Conservation (phyloP, 345 rosid genomes). For the Camelina sativa region DNA sequence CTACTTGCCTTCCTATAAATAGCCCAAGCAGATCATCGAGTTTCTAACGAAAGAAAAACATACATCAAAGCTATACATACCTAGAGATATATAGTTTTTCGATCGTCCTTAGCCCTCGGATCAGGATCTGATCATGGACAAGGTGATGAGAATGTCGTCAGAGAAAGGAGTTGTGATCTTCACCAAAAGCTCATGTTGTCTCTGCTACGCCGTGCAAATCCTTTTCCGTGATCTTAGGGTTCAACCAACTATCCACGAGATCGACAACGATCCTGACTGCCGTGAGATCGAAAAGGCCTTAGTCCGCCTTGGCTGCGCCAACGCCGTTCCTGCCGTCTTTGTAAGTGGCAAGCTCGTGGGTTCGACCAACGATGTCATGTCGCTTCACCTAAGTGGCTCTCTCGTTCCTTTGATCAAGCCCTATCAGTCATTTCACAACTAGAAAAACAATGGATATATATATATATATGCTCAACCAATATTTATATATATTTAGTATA, state of each 20-base stretch:
- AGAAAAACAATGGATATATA: conserved; percentile 7
- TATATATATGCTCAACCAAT: not conserved
- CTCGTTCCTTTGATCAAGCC: conserved; percentile 70
- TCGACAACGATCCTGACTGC: conserved; percentile 77
- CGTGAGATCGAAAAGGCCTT: conserved; percentile 80
- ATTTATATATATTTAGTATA: not conserved
- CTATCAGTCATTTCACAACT: conserved; percentile 53
- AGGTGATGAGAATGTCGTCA: conserved; percentile 64
- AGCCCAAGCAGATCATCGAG: conserved; percentile 33
- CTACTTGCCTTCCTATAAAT: conserved; percentile 42
- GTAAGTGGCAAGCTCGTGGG: conserved; percentile 77
- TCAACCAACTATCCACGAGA: conserved; percentile 61
- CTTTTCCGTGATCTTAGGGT: conserved; percentile 78
- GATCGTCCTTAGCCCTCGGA: conserved; percentile 2
- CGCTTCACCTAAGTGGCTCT: conserved; percentile 73
- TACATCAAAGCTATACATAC: conserved; percentile 16
- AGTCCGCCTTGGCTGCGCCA: conserved; percentile 61
- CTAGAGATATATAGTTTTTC: not conserved
- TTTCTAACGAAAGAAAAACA: conserved; percentile 25
- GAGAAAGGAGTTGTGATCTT: conserved; percentile 79
- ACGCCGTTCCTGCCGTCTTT: conserved; percentile 78
- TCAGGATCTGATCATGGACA: conserved; percentile 53
- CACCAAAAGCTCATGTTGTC: conserved; percentile 81
- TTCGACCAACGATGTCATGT: conserved; percentile 86
- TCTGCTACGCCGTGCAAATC: conserved; percentile 71